Base-by-base conservation (phyloP, 2,329 filamentous ascomycete species). In the Penicillium frequentans region DNA sequence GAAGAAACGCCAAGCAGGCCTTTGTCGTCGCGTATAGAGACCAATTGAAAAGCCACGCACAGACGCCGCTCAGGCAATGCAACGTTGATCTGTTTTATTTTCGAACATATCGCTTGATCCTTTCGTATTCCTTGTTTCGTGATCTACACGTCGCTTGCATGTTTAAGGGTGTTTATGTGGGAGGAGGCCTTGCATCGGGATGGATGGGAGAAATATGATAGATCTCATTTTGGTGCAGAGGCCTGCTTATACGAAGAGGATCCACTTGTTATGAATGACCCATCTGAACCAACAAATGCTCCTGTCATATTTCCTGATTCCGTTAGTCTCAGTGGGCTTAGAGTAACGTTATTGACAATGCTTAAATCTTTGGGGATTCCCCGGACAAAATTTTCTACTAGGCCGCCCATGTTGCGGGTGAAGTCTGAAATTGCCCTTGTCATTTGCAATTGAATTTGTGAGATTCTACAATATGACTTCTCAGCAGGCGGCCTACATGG, bases 271-370 rank as follows among this genome's bases (percentile, higher is more conserved):
- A 16, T 7, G 48, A 39, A 27, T 46, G 48, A 52, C 39, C 42
- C 49, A 23, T 54, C 47, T 16, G 29, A 31, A 46, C 21, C 50
- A 46, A 26, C 29, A 44, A 37, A 43, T 11, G 8, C 33, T 52
- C 49, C 52, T 56, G 53, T 56, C 55, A 42, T 43, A 39, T 61
- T 48, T 26, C 33, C 31, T 1, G 29, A 42, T n/a, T 47, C 19
- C 11, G 37, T 51, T 55, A 55, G 54, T 37, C 21, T 33, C 10
- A 11, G 11, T 31, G 23, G 29, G 47, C 16, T 33, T 26, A 37
- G 5, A 14, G 47, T 24, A 21, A 49, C 19, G 19, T 16, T 19
- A 31, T 19, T 9, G 10, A 13, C 24, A 19, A 35, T 35, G 46
- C 26, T 49, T 49, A 49, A 49, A 35, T 23, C 5, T 5, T 27